These are phyloP conservation scores for Neophaeococcomyces aloes DNA, from an alignment of 2,329 filamentous ascomycete species.

Conservation along the genomic window DNA sequence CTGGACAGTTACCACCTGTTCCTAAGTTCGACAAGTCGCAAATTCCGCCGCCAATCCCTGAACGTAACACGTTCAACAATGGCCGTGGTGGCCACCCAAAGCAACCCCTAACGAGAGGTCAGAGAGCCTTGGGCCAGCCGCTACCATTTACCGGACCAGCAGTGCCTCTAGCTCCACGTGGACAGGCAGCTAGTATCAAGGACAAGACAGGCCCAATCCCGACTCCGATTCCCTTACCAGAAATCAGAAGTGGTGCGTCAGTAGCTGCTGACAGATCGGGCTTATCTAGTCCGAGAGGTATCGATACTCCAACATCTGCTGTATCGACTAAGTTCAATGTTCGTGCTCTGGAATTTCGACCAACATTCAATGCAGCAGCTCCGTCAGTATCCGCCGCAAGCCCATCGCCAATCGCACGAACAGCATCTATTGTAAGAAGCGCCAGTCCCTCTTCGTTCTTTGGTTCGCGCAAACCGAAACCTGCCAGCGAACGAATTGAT, in stretches of 20 bases:
- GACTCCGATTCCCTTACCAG: slow-evolving; percentile 48
- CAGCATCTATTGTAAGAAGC: slow-evolving; percentile 36
- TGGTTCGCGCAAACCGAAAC: slow-evolving; percentile 61
- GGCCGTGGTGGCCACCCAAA: slow-evolving; percentile 36
- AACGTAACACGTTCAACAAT: slow-evolving; percentile 39
- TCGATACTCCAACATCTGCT: slow-evolving; percentile 43
- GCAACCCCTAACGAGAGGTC: slow-evolving; percentile 33
- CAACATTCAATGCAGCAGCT: slow-evolving; percentile 67
- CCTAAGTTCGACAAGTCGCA: slow-evolving; percentile 35
- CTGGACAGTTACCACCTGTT: slow-evolving; percentile 36
- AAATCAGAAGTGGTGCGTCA: slow-evolving; percentile 50
- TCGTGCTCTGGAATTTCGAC: slow-evolving; percentile 66
- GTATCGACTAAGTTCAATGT: slow-evolving; percentile 44
- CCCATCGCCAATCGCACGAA: slow-evolving; percentile 53
- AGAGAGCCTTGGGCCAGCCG: slow-evolving; percentile 33
- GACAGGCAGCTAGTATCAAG: neutral
- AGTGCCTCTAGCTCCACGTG: slow-evolving; percentile 1
- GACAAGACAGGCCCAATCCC: slow-evolving; percentile 29
- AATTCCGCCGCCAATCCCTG: slow-evolving; percentile 29
- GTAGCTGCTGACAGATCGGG: slow-evolving; percentile 25
- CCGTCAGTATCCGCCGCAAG: slow-evolving; percentile 57
- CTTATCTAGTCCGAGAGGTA: slow-evolving; percentile 33
- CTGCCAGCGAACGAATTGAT: slow-evolving; percentile 45
- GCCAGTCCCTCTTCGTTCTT: slow-evolving; percentile 46
- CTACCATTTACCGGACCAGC: slow-evolving; percentile 12